phyloP scores from a whole-genome alignment of 306 rosid genomes.

The Nissolia schottii region DNA sequence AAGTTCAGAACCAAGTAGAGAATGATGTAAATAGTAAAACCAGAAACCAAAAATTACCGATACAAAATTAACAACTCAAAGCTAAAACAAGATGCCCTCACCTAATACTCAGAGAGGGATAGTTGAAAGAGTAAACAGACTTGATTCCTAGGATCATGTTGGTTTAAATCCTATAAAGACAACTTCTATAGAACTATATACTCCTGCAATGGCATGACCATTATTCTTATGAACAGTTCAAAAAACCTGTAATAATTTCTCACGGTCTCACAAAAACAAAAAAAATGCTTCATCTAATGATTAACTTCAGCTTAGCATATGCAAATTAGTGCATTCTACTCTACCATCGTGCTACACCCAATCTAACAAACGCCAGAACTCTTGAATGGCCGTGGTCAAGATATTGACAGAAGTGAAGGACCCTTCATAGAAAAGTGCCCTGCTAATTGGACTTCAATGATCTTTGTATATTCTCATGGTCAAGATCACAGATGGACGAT shows the following conservation, averaged over 20 bases:
- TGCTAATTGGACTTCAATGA: background rate
- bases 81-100: background rate
- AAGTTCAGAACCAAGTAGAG: background rate
- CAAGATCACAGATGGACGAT: background rate
- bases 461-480: slow-evolving; percentile 1
- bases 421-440: background rate
- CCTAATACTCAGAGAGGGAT: no score
- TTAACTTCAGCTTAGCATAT: slow-evolving; percentile 4
- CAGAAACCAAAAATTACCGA: background rate
- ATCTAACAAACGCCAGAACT: slow-evolving; percentile 4
- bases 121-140: no score
- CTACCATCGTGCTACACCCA: slow-evolving; percentile 13
- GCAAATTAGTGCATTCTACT: slow-evolving; percentile 21
- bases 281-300: slow-evolving; percentile 9
- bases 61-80: slow-evolving; percentile 11
- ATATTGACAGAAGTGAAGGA: slow-evolving; percentile 6
- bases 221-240: no score
- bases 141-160: no score
- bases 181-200: no score
- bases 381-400: slow-evolving; percentile 21
- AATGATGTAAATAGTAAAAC: background rate
- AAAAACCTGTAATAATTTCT: no score
- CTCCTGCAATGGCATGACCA: no score
- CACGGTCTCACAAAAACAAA: no score
- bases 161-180: no score